Conservation (phyloP, 306 rosid species). For the Cucumis hystrix region DNA sequence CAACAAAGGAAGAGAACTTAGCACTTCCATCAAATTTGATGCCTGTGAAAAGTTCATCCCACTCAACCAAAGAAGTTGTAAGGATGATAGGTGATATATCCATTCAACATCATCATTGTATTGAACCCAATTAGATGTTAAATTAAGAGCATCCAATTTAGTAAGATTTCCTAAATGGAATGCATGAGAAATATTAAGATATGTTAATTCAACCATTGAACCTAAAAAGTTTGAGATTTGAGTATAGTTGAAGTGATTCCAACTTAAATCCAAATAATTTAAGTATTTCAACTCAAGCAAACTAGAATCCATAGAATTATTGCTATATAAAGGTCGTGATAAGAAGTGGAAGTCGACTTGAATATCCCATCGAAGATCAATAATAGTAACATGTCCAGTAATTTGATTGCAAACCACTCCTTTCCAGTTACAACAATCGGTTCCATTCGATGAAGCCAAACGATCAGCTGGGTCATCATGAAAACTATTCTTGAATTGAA, state of each 20-base stretch:
- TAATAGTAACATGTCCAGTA: not conserved
- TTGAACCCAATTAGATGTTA: too few relatives aligned
- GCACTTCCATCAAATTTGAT: slow-evolving; percentile 3
- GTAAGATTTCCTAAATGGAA: not conserved
- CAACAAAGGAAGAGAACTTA: slow-evolving; percentile 12
- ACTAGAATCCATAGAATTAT: too few relatives aligned
- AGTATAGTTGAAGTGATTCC: not conserved
- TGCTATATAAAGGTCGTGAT: not conserved
- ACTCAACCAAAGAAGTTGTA: slow-evolving; percentile 7
- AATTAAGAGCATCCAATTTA: too few relatives aligned
- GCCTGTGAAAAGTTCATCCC: slow-evolving; percentile 2
- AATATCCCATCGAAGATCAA: not conserved
- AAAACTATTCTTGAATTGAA: not conserved
- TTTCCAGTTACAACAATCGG: not conserved
- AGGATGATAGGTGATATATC: slow-evolving; percentile 15
- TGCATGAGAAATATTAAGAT: not conserved
- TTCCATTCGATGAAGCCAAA: not conserved
- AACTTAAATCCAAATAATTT: not conserved
- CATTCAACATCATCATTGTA: slow-evolving; percentile 5
- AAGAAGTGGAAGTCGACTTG: too few relatives aligned
- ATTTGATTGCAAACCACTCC: not conserved
- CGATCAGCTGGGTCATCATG: not conserved
- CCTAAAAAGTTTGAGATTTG: too few relatives aligned
- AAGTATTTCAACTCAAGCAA: not conserved
- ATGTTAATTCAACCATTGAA: too few relatives aligned